Evolutionary conservation across 345 rosid genomes (phyloP).

Genomic region (Citrus reticulata): DNA sequence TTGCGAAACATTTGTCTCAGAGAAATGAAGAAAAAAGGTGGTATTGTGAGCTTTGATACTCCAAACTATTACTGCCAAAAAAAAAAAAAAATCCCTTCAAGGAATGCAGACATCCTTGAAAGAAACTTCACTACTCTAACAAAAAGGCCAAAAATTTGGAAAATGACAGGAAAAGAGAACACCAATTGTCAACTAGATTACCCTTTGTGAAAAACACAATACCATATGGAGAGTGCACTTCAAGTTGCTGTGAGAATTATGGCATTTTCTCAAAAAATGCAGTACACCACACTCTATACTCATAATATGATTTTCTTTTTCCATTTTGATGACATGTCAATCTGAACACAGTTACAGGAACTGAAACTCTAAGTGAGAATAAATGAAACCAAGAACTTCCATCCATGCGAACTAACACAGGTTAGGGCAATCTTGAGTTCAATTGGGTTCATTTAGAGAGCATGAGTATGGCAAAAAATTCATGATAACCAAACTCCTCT

Average conservation of each 20-base stretch:
- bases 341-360: not conserved
- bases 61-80: not conserved
- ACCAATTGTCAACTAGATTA: not conserved
- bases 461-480: not conserved
- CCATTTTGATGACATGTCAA: not conserved
- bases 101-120: not conserved
- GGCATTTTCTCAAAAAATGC: not conserved
- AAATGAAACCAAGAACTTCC: not conserved
- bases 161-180: not conserved
- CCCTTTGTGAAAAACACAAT: not conserved
- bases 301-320: not conserved
- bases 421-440: not conserved
- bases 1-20: not conserved
- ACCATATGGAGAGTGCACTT: not conserved
- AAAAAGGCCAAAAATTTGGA: not conserved
- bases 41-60: not conserved
- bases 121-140: not conserved
- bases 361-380: not conserved
- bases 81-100: not conserved
- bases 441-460: not conserved
- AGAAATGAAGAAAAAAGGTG: not conserved
- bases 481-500: slow-evolving; percentile 3
- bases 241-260: not conserved
- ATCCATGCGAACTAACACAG: not conserved
- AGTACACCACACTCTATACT: not conserved